Conservation (phyloP, 2,329 filamentous ascomycete genomes). For the Macrophomina pseudophaseolina region DNA sequence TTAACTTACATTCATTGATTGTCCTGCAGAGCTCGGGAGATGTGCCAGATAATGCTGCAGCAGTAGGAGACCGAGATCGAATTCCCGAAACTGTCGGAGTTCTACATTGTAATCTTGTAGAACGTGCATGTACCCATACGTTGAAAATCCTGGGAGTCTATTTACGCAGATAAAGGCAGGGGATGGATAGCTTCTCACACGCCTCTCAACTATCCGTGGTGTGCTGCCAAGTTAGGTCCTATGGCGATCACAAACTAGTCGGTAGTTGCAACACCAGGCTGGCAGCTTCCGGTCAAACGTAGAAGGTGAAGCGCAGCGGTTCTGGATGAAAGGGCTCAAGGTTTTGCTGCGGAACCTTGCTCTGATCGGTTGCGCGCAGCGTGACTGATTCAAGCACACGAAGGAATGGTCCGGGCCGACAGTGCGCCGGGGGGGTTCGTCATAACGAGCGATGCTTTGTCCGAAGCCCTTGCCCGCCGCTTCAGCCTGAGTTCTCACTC, state of each 20-base stretch:
- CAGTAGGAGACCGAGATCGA: neutral
- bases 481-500: slow-evolving; percentile 11
- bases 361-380: slow-evolving; percentile 14
- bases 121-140: neutral
- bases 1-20: too few species aligned
- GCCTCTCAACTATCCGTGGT: neutral
- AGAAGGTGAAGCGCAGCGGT: neutral
- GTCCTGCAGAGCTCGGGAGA: too few species aligned
- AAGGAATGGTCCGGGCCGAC: slow-evolving; percentile 19
- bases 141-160: neutral
- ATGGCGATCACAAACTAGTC: neutral
- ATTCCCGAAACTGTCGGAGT: too few species aligned
- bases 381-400: slow-evolving; percentile 12
- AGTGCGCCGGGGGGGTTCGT: slow-evolving; percentile 12
- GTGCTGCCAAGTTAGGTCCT: neutral
- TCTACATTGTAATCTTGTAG: neutral
- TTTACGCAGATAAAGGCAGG: neutral
- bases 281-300: neutral
- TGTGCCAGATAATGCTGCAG: too few species aligned
- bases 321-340: neutral
- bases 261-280: neutral
- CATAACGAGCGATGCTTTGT: slow-evolving; percentile 14
- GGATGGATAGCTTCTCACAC: neutral
- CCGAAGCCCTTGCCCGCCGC: slow-evolving; percentile 10
- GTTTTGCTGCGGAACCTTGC: slow-evolving; percentile 15